phyloP scores from a whole-genome alignment of 331 rosid genomes.

The Spiraea crenata region DNA sequence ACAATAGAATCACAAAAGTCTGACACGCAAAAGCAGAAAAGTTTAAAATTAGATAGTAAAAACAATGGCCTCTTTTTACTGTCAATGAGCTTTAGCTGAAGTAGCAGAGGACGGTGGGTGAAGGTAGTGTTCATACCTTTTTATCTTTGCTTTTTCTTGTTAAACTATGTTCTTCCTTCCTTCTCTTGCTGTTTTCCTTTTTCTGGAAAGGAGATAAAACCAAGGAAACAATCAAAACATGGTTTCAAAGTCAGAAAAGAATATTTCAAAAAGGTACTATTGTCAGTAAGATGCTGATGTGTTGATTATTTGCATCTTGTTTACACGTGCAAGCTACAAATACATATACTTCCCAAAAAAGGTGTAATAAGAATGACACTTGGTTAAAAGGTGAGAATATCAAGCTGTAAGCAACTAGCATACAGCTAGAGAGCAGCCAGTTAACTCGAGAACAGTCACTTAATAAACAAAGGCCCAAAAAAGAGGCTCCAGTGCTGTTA shows the following conservation, averaged over 20 bases:
- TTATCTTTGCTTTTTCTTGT: conserved; percentile 83
- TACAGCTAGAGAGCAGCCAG: not conserved
- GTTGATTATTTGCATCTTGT: not conserved
- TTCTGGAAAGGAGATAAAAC: conserved; percentile 47
- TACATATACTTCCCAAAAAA: not conserved
- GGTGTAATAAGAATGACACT: not conserved
- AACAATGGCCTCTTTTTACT: not conserved
- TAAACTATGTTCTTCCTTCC: conserved; percentile 87
- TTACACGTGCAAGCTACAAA: not conserved
- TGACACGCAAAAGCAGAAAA: not conserved
- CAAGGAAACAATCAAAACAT: conserved; percentile 1
- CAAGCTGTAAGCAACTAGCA: conserved; percentile 5
- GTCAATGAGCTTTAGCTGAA: not conserved
- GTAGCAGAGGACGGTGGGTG: not conserved
- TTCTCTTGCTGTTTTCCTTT: conserved; percentile 95
- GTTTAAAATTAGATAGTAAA: not conserved
- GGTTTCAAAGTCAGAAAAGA: not conserved
- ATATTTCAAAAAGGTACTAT: not conserved
- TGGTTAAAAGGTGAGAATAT: not conserved
- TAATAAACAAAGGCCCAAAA: not conserved
- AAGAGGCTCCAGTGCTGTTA: not conserved
- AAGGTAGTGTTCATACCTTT: conserved; percentile 48
- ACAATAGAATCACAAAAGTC: not conserved
- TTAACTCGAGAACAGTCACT: conserved; percentile 1
- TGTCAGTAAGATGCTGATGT: not conserved